These are phyloP conservation scores for Cucurbita maxima DNA, from an alignment of 306 rosid species.

Conservation along the genomic window DNA sequence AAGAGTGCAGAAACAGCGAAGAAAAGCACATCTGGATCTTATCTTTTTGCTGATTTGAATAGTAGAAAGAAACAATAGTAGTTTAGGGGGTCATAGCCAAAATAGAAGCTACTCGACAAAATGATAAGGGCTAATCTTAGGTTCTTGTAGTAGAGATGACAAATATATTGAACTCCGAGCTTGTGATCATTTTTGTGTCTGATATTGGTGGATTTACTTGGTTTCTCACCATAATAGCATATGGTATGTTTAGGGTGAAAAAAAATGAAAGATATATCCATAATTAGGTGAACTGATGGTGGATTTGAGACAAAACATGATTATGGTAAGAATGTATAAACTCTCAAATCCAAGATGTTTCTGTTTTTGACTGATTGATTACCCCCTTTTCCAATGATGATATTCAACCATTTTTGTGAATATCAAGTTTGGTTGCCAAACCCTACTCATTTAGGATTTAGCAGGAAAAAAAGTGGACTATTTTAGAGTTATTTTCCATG, in stretches of 20 bases:
- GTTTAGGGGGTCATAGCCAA: too few species aligned
- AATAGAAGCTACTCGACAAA: too few species aligned
- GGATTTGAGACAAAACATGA: neutral
- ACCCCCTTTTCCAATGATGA: neutral
- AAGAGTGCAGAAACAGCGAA: neutral
- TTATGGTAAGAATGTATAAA: neutral
- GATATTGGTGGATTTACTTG: neutral
- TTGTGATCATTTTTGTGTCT: neutral
- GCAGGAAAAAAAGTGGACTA: too few species aligned
- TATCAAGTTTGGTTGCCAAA: neutral
- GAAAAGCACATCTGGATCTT: neutral
- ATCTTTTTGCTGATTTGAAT: too few species aligned
- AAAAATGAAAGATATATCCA: too few species aligned
- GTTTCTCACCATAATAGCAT: too few species aligned
- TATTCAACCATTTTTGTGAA: neutral
- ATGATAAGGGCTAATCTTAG: neutral
- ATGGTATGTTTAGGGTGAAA: too few species aligned
- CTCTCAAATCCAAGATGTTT: neutral
- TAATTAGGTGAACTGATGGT: neutral
- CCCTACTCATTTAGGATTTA: too few species aligned
- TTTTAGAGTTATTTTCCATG: too few species aligned
- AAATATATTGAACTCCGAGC: neutral
- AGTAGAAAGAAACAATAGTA: too few species aligned
- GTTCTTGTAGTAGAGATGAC: neutral
- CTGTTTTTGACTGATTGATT: neutral